Base-by-base conservation (phyloP, 805 yeast species). In the Scheffersomyces amazonensis region DNA sequence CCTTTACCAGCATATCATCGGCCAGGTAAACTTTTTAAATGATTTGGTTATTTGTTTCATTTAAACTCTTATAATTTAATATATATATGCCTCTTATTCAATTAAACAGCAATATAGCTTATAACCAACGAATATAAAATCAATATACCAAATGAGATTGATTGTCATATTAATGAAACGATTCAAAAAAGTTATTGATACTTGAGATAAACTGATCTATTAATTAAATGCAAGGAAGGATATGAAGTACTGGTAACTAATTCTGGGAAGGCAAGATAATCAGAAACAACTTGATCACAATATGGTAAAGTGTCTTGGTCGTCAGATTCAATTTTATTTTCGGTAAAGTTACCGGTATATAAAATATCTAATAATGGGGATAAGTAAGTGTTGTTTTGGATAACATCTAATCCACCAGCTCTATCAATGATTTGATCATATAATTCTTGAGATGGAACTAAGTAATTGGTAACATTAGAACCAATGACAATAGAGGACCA, bases 151-250 rank as follows among this genome's bases (percentile, higher is more conserved):
- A 84, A 58, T 2, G 93, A 71, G 3, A 46, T 87, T 79, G 29
- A 85, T 60, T 1, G 74, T 43, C 81, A 90, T 76, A 58, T 93
- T 93, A 12, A 84, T 71, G 21, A 87, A 46, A 0, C 99, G 99
- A 0, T 99, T 93, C 10, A 73, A 53, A 2, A 93, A 63, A 55
- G n/a, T n/a, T n/a, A n/a, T n/a, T n/a, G n/a, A n/a, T n/a, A n/a
- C n/a, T n/a, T n/a, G n/a, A n/a, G n/a, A n/a, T n/a, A n/a, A n/a
- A n/a, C n/a, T n/a, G n/a, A n/a, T n/a, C n/a, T n/a, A n/a, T n/a
- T n/a, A n/a, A n/a, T n/a, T n/a, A n/a, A n/a, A n/a, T n/a, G n/a
- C n/a, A n/a, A n/a, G n/a, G n/a, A n/a, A n/a, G n/a, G n/a, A n/a
- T n/a, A n/a, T n/a, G n/a, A n/a, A 18, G 65, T 50, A 32, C 50